A percentile compares a stretch with the other conserved stretches of the same genome.
These are phyloP conservation scores for Trametes cubensis DNA, from an alignment of 768 basidiomycete genomes.

Conservation along the genomic window DNA sequence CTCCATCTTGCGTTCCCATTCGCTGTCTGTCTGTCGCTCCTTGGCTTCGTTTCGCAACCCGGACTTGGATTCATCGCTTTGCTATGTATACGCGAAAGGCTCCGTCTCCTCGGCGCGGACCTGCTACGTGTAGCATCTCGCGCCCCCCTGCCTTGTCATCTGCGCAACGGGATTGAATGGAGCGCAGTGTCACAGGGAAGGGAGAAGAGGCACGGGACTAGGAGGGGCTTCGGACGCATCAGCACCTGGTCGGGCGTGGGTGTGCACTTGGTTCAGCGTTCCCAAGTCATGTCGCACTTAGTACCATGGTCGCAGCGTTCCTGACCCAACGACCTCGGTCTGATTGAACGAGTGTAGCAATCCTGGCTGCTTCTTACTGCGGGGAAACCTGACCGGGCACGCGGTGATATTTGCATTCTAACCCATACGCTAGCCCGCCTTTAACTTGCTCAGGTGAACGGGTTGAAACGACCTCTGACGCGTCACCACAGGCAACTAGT, in stretches of 20 bases:
- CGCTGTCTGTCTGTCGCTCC: conserved; percentile 2
- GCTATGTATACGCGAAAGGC: conserved; percentile 4
- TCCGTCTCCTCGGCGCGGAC: not conserved
- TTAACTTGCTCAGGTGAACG: not conserved
- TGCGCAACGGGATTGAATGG: not conserved
- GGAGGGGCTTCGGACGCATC: conserved; percentile 1
- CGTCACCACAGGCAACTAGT: no score
- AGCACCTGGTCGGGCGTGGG: conserved; percentile 10
- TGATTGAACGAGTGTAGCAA: no score
- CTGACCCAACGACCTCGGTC: not conserved
- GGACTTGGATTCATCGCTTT: not conserved
- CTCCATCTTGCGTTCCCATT: not conserved
- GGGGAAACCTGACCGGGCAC: no score
- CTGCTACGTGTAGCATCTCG: no score
- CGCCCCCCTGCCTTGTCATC: no score
- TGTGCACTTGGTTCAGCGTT: not conserved
- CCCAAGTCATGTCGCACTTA: not conserved
- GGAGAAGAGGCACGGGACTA: conserved; percentile 3
- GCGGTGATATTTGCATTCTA: no score
- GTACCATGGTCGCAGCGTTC: not conserved
- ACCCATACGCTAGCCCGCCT: no score
- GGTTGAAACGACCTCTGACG: not conserved
- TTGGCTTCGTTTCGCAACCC: not conserved
- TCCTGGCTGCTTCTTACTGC: no score
- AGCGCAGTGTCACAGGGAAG: not conserved